phyloP scores from a whole-genome alignment of 108 stramenopile genomes.

The Stephanodiscus minutulus region DNA sequence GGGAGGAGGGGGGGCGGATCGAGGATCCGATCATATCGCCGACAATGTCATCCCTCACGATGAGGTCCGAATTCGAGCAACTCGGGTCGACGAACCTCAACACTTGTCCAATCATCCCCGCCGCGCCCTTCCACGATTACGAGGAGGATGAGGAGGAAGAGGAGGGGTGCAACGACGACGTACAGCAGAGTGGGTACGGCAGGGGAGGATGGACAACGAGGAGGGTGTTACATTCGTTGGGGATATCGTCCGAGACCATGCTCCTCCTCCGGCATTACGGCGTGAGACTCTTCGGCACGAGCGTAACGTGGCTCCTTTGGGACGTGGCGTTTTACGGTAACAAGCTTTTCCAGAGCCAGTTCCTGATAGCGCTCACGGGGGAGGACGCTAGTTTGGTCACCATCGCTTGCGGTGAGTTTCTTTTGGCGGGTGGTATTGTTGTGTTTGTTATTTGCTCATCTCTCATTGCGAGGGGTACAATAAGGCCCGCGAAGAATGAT shows the following conservation, averaged over 20 bases:
- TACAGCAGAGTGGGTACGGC: not conserved
- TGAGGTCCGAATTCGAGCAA: slow-evolving; percentile 27
- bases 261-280: slow-evolving; percentile 62
- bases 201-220: not conserved
- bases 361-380: slow-evolving; percentile 65
- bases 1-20: not conserved
- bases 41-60: slow-evolving; percentile 20
- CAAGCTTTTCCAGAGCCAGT: slow-evolving; percentile 72
- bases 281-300: slow-evolving; percentile 64
- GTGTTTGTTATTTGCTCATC: too few species aligned
- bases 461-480: too few species aligned
- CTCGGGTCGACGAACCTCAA: slow-evolving; percentile 36
- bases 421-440: not conserved
- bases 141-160: slow-evolving; percentile 3
- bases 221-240: too few species aligned
- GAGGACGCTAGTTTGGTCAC: slow-evolving; percentile 50
- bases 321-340: slow-evolving; percentile 85
- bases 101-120: slow-evolving; percentile 28
- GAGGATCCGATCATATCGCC: slow-evolving; percentile 5
- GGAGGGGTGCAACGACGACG: slow-evolving; percentile 9
- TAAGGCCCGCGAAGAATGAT: too few species aligned
- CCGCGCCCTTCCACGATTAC: not conserved
- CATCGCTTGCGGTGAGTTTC: slow-evolving; percentile 41
- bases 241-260: slow-evolving; percentile 3
- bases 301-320: slow-evolving; percentile 70